These are phyloP conservation scores for Syncephalis fuscata DNA, from an alignment of 371 early-diverging fungal species.

Conservation along the genomic window DNA sequence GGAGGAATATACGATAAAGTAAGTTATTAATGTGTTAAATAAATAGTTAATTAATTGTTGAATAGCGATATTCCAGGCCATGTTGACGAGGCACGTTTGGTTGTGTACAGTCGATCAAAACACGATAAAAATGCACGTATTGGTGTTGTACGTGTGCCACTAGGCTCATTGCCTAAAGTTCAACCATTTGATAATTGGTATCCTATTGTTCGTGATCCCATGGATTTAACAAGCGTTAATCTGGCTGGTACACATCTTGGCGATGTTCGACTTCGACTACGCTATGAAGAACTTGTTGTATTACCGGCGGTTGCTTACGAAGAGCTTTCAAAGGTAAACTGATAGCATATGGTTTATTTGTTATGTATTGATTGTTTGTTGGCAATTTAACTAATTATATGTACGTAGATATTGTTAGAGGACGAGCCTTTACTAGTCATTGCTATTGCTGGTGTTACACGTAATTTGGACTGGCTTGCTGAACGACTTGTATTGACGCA, in stretches of 20 bases:
- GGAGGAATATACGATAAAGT: too few relatives aligned
- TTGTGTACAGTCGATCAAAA: too few relatives aligned
- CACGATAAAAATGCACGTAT: too few relatives aligned
- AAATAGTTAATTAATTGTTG: too few relatives aligned
- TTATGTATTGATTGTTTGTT: too few relatives aligned
- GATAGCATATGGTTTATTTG: not conserved
- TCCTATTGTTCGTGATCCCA: not conserved
- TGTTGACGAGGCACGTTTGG: too few relatives aligned
- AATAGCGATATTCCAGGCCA: too few relatives aligned
- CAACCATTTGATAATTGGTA: not conserved
- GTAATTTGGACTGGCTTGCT: conserved; percentile 34
- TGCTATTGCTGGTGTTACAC: conserved; percentile 18
- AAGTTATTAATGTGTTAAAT: too few relatives aligned
- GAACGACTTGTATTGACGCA: conserved; percentile 32
- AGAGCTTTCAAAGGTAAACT: not conserved
- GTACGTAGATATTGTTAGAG: conserved; percentile 20
- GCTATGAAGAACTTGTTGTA: conserved; percentile 36
- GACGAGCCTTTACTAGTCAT: conserved; percentile 26
- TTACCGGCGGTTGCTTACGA: conserved; percentile 6
- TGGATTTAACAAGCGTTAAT: conserved; percentile 5
- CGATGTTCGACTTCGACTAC: conserved; percentile 31
- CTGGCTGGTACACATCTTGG: conserved; percentile 13
- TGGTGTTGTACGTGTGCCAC: too few relatives aligned
- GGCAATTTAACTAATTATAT: not conserved
- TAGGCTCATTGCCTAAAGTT: too few relatives aligned